Conservation (phyloP, 2,329 filamentous ascomycete genomes). For the Xylaria sp. region DNA sequence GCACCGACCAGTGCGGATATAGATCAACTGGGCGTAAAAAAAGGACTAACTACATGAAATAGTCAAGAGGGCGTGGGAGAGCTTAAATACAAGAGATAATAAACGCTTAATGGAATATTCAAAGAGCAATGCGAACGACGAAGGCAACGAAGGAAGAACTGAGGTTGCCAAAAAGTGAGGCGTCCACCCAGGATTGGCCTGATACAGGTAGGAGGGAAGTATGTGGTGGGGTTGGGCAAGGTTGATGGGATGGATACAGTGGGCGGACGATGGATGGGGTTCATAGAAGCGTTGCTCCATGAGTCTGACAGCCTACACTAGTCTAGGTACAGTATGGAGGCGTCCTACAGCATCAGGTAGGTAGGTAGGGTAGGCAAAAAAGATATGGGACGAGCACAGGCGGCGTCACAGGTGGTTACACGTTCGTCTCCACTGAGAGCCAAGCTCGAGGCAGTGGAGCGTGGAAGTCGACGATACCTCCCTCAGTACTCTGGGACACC, state of each 20-base stretch:
- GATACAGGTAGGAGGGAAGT: constrained; percentile 36
- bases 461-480: too few species aligned
- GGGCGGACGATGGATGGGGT: background rate
- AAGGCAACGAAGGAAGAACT: constrained; percentile 39
- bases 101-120: constrained; percentile 16
- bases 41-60: background rate
- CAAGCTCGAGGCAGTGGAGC: too few species aligned
- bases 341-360: too few species aligned
- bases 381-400: too few species aligned
- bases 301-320: background rate
- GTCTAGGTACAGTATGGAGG: too few species aligned
- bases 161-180: constrained; percentile 48
- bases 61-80: constrained; percentile 15
- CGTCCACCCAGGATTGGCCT: constrained; percentile 47
- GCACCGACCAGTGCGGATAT: constrained; percentile 42
- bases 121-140: constrained; percentile 41
- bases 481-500: too few species aligned
- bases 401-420: too few species aligned
- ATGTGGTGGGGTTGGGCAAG: constrained; percentile 27
- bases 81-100: constrained; percentile 42
- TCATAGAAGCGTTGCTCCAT: background rate
- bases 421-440: too few species aligned
- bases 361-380: too few species aligned
- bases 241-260: background rate
- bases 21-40: constrained; percentile 16